Evolutionary conservation across 1,139 yeast species (phyloP), one percentile per base, ranked within the genome.

Genomic region (Hemisphaericaspora xylanilytica): DNA sequence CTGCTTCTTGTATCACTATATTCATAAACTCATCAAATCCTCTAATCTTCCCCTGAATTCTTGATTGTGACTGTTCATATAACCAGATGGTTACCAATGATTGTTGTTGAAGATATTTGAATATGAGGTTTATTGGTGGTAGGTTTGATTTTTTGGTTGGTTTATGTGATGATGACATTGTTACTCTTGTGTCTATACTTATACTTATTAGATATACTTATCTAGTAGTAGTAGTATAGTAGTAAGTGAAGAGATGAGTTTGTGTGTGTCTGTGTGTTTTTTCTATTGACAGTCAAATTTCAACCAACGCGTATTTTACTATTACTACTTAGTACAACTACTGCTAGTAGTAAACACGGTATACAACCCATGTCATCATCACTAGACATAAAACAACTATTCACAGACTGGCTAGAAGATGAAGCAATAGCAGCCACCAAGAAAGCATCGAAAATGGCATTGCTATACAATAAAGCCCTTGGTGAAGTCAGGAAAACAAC

Each of bases 1-100:
- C 73, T 0, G 97, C 96, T 41, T 89, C 92, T 44, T 87, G 96
- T 11, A 94, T 66, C n/a, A 90, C 97, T 13, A 94, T 65, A 55
- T 94, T 94, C 98, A 94, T 92, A 55, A 89, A 92, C 65, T 94
- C 98, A 60, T 94, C 99, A 61, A 94, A 92, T 1, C 99, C 99
- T 52, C 79, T 71, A 35, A 92, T 83, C 48, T 75, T 78, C 1
- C 98, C 98, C 50, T 85, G 89, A 21, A 94, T 78, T 46, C 95
- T 72, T 50, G 76, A 73, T 25, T 80, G 81, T 0, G 83, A 76
- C 58, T 92, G 97, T 55, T 92, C 97, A 51, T 74, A 89, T 18
- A 90, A 70, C 97, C 97, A 90, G 32, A 90, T 79, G 16, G 83
- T 79, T 29, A 90, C 97, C 15, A 73, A 67, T 2, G 85, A 70